A percentile compares a stretch with the other conserved stretches of the same genome.
These are phyloP conservation scores for Ehretia macrophylla DNA, from an alignment of 257 asterid species.

Conservation along the genomic window DNA sequence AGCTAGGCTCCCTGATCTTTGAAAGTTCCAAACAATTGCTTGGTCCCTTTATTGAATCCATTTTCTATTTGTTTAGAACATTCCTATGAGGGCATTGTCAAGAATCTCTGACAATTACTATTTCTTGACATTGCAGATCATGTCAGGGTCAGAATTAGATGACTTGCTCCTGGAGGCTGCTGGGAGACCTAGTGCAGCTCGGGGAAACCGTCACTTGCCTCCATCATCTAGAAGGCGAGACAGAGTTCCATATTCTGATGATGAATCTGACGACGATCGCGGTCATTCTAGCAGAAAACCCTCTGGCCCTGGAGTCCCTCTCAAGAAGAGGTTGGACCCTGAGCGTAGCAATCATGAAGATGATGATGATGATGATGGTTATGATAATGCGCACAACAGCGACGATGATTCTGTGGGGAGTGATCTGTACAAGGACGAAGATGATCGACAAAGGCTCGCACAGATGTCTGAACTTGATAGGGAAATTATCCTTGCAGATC, in stretches of 20 bases:
- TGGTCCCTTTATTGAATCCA: conserved; percentile 1
- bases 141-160: conserved; percentile 91
- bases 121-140: conserved; percentile 24
- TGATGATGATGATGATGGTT: conserved; percentile 46
- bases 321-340: conserved; percentile 83
- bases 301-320: no score
- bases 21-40: no score
- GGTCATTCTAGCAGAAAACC: conserved; percentile 69
- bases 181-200: conserved; percentile 62
- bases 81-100: conserved; percentile 7
- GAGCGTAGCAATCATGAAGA: conserved; percentile 58
- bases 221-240: conserved; percentile 62
- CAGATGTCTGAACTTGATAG: conserved; percentile 85
- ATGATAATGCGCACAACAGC: conserved; percentile 56
- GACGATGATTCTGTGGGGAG: conserved; percentile 96
- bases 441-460: conserved; percentile 80
- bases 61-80: no score
- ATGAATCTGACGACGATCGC: conserved; percentile 81
- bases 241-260: conserved; percentile 61
- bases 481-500: conserved; percentile 78
- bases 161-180: conserved; percentile 90
- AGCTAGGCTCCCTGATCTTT: no score
- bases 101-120: background rate
- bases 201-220: conserved; percentile 63
- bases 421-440: conserved; percentile 86